Base-by-base conservation (phyloP, 75 land plant genomes). In the Sequoia sempervirens region DNA sequence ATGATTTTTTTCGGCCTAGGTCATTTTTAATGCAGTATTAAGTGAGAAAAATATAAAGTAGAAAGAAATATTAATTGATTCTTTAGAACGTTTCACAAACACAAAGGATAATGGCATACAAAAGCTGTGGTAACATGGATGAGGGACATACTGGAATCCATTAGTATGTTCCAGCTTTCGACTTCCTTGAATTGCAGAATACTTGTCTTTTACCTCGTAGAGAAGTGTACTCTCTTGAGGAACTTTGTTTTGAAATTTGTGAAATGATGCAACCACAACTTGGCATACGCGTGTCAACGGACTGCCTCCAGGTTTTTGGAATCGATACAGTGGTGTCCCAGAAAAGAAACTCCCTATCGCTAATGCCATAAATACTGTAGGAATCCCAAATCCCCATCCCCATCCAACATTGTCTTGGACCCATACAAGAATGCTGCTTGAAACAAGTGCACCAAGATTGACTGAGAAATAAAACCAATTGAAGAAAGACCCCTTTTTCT, bases 381-480 rank as follows among this genome's bases (percentile, higher is more conserved):
- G 97, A 58, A 92, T 86, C 11, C 94, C 99, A 81, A 94, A 96
- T 1, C 99, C 97, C 92, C 92, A 91, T 13, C 93, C 93, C 74
- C 88, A 88, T 50, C 78, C 82, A n/a, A 82, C 45, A 30, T 91
- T 90, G 79, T 89, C 90, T 74, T 97, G 99, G n/a, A 95, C 88
- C 89, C 93, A 97, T 20, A 97, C 99, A 23, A 94, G 81, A 30
- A 95, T 89, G 28, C 93, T 94, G 78, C 91, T 86, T 50, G 99
- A 92, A 70, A 95, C 74, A 37, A 97, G 88, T 1, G 94, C 93
- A 38, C 99, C 99, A 30, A 92, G 83, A 84, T 95, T 95, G 82
- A 95, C 91, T 13, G 96, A 91, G n/a, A 93, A 89, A 84, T 97
- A 97, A 87, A 93, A 97, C 99, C 99, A 97, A 75, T 97, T 97